Evolutionary conservation across 2,329 filamentous ascomycete genomes (phyloP), one percentile per base, ranked within the genome.

Genomic region (Fusarium dlaminii): DNA sequence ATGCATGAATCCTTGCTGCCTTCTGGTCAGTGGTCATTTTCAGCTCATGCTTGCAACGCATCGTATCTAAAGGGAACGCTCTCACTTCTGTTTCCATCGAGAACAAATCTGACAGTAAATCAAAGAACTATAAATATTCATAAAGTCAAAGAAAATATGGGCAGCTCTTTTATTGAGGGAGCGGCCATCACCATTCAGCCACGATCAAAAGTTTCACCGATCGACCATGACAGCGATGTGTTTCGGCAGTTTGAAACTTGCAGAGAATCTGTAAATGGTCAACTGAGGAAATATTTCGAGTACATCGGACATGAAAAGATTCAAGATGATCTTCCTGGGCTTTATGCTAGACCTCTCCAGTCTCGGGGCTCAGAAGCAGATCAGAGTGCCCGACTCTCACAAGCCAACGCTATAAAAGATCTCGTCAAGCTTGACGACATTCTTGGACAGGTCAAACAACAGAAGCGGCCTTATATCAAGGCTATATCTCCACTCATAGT

Each of bases 271-370:
- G 12, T 12, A 1, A 68, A 68, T 36, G 3, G 12, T 1, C 22
- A 63, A 3, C 4, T 68, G 8, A 30, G 4, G 11, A 8, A 3
- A 0, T 68, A 63, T 8, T 63, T 68, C 5, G n/a, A 63, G 6
- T 12, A 10, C 1, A 14, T 29, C 0, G 14, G 15, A 1, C 17
- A 22, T 2, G 9, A 10, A 27, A 18, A 12, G 7, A 12, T 0
- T 2, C 15, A 3, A 3, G 14, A 30, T 0, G 3, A 12, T 1
- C 14, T 40, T 30, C 22, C 56, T 27, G 56, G 66, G 1, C 64
- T 68, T 15, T 37, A 9, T 12, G 8, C 13, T 8, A 32, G 22
- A 11, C 5, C n/a, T n/a, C 2, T 8, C 10, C 15, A 2, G 1
- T 3, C 4, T 3, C 15, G 13, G 2, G 30, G 17, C 3, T 4